Base-by-base conservation (phyloP, 1,284 basidiomycete species). In the Xanthoconium separans region DNA sequence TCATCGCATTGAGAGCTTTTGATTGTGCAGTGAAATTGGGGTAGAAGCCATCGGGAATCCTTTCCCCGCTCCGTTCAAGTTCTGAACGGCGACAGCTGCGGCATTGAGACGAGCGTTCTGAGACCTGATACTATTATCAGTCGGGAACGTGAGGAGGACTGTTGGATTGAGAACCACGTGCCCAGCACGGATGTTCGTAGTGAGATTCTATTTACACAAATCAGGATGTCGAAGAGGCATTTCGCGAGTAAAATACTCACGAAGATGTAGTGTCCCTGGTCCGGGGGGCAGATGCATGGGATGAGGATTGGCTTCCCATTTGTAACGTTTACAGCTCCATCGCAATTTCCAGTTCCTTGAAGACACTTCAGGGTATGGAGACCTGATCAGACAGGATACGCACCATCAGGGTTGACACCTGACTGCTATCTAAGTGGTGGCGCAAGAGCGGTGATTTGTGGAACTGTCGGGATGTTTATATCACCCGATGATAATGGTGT, bases 211-310 rank as follows among this genome's bases (percentile, higher is more conserved):
- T 8, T 61, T 61, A 27, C 13, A 40, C 20, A 20, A 18, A 50
- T 57, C 46, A 55, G 20, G 13, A 27, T 27, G 6, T 27, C 6
- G 6, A 27, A 7, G 27, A 7, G 27, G 27, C 6, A 37, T 16
- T 37, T 15, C 15, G 6, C 6, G n/a, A 15, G 7, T n/a, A 9
- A 12, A 24, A 18, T 22, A 55, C 73, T 55, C 62, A 80, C 79
- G 12, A 71, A 60, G 48, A 84, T 70, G 68, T 83, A 85, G n/a
- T 70, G 56, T 20, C 65, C 53, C 44, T 78, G 73, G 50, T 75
- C 70, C 3, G 84, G 84, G 30, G 85, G 86, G 68, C 85, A 88
- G 15, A 72, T 61, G 61, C 83, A 86, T 9, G 85, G 85, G 45
- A 87, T 77, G 60, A 79, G 78, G 59, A 83, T 73, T 10, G 77